Percentiles rank a stretch among this genome's conserved stretches.
phyloP scores from a whole-genome alignment of 768 basidiomycete species.

The Termitomyces sp. region DNA sequence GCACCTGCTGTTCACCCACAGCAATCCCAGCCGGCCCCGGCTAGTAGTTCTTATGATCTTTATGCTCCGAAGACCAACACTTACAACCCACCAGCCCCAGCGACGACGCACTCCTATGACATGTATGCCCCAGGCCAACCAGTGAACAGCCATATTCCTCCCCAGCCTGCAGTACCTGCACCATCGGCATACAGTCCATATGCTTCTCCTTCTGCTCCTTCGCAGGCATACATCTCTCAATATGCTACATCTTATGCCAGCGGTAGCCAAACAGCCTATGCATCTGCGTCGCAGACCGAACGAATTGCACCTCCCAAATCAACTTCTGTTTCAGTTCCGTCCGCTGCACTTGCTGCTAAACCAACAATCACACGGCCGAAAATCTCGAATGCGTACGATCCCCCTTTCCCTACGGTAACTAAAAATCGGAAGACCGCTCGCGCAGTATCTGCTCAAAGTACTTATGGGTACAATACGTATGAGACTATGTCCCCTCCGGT shows the following conservation, averaged over 20 bases:
- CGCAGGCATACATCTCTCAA: slow-evolving; percentile 13
- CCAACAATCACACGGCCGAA: slow-evolving; percentile 56
- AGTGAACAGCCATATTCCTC: slow-evolving; percentile 2
- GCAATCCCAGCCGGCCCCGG: not conserved
- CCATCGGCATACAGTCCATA: slow-evolving; percentile 12
- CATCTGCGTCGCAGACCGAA: slow-evolving; percentile 6
- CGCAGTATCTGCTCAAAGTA: slow-evolving; percentile 10
- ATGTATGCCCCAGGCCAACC: slow-evolving; percentile 20
- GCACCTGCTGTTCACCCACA: slow-evolving; percentile 4
- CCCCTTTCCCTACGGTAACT: slow-evolving; percentile 56
- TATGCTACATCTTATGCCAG: slow-evolving; percentile 15
- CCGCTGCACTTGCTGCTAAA: slow-evolving; percentile 34
- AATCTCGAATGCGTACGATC: slow-evolving; percentile 70
- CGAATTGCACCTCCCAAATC: not conserved
- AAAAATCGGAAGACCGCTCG: slow-evolving; percentile 25
- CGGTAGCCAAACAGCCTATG: slow-evolving; percentile 4
- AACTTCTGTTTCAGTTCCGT: slow-evolving; percentile 6
- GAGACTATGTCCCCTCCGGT: slow-evolving; percentile 16
- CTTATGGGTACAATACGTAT: slow-evolving; percentile 20
- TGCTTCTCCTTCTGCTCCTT: slow-evolving; percentile 13
- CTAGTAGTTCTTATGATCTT: slow-evolving; percentile 23
- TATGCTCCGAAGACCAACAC: slow-evolving; percentile 26
- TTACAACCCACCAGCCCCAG: slow-evolving; percentile 11
- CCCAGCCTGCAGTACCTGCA: slow-evolving; percentile 2
- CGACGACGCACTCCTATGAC: slow-evolving; percentile 16